phyloP scores from a whole-genome alignment of 2,329 filamentous ascomycete genomes.

The Aspergillus felis region DNA sequence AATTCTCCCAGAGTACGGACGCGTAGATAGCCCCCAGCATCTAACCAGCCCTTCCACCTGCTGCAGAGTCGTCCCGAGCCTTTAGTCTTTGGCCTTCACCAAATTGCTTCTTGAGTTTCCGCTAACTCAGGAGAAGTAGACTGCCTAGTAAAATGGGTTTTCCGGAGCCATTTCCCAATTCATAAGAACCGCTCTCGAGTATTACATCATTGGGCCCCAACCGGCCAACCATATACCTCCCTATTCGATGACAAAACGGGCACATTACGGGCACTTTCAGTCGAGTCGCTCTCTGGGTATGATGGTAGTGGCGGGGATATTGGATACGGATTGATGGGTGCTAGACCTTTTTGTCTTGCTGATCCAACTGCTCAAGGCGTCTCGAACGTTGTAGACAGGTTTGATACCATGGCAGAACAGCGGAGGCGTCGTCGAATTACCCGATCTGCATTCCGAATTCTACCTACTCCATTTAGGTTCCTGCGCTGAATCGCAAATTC shows the following conservation, averaged over 20 bases:
- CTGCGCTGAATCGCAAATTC: neutral
- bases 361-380: neutral
- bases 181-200: too few relatives aligned
- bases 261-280: neutral
- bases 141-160: neutral
- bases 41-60: too few relatives aligned
- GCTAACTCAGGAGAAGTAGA: neutral
- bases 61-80: too few relatives aligned
- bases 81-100: too few relatives aligned
- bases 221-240: neutral
- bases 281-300: neutral
- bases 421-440: neutral
- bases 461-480: neutral
- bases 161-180: neutral
- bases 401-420: neutral
- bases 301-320: neutral
- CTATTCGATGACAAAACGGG: neutral
- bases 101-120: neutral
- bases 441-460: neutral
- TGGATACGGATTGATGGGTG: neutral
- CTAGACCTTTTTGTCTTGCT: neutral
- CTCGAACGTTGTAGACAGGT: neutral
- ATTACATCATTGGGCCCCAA: neutral
- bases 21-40: too few relatives aligned
- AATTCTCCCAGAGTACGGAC: neutral